A percentile compares a stretch with the other conserved stretches of the same genome.
These are phyloP conservation scores for Lathyrus oleraceus DNA, from an alignment of 306 rosid species.

Conservation along the genomic window DNA sequence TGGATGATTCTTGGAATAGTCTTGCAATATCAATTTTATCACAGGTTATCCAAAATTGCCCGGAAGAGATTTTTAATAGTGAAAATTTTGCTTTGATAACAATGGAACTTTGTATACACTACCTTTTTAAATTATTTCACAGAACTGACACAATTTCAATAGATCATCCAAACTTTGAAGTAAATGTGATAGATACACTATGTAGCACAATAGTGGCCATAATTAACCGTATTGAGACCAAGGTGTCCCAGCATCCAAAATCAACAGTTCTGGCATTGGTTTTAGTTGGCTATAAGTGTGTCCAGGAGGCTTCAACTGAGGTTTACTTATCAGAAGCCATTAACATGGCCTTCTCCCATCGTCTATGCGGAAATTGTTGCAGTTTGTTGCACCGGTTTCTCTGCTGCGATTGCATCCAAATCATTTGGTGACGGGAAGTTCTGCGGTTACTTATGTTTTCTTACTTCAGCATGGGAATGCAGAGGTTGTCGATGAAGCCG, in stretches of 20 bases:
- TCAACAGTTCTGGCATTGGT: slow-evolving; percentile 68
- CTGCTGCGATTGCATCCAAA: too few relatives aligned
- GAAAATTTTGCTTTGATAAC: slow-evolving; percentile 66
- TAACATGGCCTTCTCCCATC: too few relatives aligned
- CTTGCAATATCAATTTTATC: slow-evolving; percentile 71
- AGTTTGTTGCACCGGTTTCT: too few relatives aligned
- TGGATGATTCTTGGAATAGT: slow-evolving; percentile 77
- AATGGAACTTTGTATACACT: slow-evolving; percentile 71
- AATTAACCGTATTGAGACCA: slow-evolving; percentile 58
- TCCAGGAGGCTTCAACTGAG: slow-evolving; percentile 65
- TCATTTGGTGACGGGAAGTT: too few relatives aligned
- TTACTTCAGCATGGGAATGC: too few relatives aligned
- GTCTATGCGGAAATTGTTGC: too few relatives aligned
- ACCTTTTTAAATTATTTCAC: slow-evolving; percentile 53
- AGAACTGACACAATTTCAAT: slow-evolving; percentile 44
- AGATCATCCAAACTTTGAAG: slow-evolving; percentile 50
- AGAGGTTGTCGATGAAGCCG: too few relatives aligned
- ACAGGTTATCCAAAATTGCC: slow-evolving; percentile 86
- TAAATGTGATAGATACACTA: slow-evolving; percentile 51
- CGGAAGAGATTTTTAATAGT: slow-evolving; percentile 55
- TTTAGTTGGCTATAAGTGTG: slow-evolving; percentile 67
- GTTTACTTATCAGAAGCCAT: slow-evolving; percentile 63
- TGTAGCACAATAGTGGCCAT: slow-evolving; percentile 63
- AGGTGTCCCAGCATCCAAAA: slow-evolving; percentile 72
- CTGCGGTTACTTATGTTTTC: too few relatives aligned